Conservation (phyloP, 2,329 filamentous ascomycete genomes). For the Alternaria conjuncta region DNA sequence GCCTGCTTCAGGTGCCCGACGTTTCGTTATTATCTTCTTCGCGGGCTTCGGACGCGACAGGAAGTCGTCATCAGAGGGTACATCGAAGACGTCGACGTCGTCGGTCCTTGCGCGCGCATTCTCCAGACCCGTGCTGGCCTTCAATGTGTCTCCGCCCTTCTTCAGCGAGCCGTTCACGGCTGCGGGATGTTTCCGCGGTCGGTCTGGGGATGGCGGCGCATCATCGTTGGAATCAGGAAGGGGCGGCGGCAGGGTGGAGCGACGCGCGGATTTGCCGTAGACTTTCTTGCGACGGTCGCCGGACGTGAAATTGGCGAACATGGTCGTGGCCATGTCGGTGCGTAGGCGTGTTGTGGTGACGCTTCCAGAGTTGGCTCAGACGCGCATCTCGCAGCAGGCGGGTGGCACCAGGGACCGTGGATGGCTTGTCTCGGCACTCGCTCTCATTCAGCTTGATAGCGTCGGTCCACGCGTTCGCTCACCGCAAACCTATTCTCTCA, state of each 20-base stretch:
- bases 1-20: slow-evolving; percentile 11
- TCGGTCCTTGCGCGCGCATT: slow-evolving; percentile 13
- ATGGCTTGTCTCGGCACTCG: background rate
- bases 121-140: slow-evolving; percentile 1
- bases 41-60: slow-evolving; percentile 10
- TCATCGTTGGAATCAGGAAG: slow-evolving; percentile 27
- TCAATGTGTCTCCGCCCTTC: slow-evolving; percentile 6
- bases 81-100: slow-evolving; percentile 49
- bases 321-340: slow-evolving; percentile 30
- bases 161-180: slow-evolving; percentile 13
- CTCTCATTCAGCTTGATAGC: slow-evolving; percentile 3
- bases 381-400: slow-evolving; percentile 27
- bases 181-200: slow-evolving; percentile 33
- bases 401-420: background rate
- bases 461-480: slow-evolving; percentile 7
- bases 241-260: slow-evolving; percentile 18
- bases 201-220: slow-evolving; percentile 41
- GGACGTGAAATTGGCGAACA: slow-evolving; percentile 37
- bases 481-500: slow-evolving; percentile 1
- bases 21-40: slow-evolving; percentile 24
- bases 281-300: slow-evolving; percentile 47
- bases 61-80: slow-evolving; percentile 49
- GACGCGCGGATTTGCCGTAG: slow-evolving; percentile 47
- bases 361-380: slow-evolving; percentile 14
- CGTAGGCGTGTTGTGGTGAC: slow-evolving; percentile 14